Percentiles rank a stretch among this genome's conserved stretches.
Conservation (phyloP, 2,329 filamentous ascomycete genomes). For the Hypoxylon sp. region DNA sequence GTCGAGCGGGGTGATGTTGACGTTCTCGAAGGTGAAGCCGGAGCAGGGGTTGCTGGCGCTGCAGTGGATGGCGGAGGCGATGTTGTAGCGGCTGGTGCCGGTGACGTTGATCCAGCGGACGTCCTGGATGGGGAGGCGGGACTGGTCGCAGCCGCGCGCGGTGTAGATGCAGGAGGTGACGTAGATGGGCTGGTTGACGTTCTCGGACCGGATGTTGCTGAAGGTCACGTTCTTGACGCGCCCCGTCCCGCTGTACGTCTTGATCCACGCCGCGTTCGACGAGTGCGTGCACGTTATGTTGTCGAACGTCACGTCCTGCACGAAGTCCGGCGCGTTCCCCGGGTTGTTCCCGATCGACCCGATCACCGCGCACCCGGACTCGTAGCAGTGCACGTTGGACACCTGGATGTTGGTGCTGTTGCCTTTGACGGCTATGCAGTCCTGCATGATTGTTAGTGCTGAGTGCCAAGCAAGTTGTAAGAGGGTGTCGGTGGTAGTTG, state of each 20-base stretch:
- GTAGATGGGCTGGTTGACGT: conserved; percentile 66
- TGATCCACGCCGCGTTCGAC: conserved; percentile 61
- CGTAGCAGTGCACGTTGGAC: conserved; percentile 58
- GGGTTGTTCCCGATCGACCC: conserved; percentile 58
- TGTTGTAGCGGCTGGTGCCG: conserved; percentile 64
- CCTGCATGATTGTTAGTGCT: conserved; percentile 45
- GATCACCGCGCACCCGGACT: conserved; percentile 57
- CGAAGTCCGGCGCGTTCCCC: conserved; percentile 54
- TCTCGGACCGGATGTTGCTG: conserved; percentile 57
- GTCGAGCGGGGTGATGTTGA: conserved; percentile 61
- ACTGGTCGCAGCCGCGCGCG: conserved; percentile 57
- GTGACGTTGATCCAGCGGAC: conserved; percentile 66
- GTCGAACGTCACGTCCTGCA: conserved; percentile 58
- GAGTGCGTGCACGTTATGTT: conserved; percentile 57
- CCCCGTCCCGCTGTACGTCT: conserved; percentile 59
- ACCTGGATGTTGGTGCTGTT: conserved; percentile 59
- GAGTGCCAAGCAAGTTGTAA: background rate
- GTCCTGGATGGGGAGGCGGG: conserved; percentile 61
- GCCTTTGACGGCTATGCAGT: conserved; percentile 60
- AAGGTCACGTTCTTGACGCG: conserved; percentile 62
- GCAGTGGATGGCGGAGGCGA: conserved; percentile 64
- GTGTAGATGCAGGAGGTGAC: conserved; percentile 63
- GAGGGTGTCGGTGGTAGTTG: background rate
- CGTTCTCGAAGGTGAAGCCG: conserved; percentile 61
- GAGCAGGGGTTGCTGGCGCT: conserved; percentile 60